Evolutionary conservation across 1,284 basidiomycete genomes (phyloP), one percentile per base, ranked within the genome.

Genomic region (Apiotrichum sp.): DNA sequence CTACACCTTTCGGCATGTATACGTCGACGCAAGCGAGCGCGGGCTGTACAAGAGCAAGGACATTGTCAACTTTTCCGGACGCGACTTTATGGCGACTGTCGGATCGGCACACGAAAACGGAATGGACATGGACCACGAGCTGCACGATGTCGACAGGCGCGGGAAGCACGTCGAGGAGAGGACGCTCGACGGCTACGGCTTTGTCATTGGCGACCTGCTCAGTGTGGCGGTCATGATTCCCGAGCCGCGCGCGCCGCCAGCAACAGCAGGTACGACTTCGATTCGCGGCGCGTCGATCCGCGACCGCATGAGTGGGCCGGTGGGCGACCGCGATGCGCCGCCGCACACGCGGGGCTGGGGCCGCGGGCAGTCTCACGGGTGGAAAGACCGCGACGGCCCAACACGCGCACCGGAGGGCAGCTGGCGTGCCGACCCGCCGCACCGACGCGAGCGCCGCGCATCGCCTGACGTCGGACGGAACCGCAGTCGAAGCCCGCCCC

Each of bases 1-100:
- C 6, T 73, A 65, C 60, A 55, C 65, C 13, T 71, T 73, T 57
- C 54, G 65, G 62, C 72, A 73, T 58, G 65, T 73, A 36, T 74
- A 71, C 57, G 72, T 73, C 57, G 72, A 74, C 52, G 71, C 70
- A 8, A 67, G 66, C 14, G 64, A 65, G 14, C 62, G 67, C 4
- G 68, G 71, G 0, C 57, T 74, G 46, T 74, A 73, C 56, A 57
- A 62, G 11, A 62, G 55, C 31, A 64, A 63, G 47, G 72, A 74
- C 39, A 58, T 74, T 8, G 61, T 65, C 13, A 52, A 62, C 9
- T 70, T 74, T 47, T 64, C 61, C 4, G 71, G 70, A 0, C 61
- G 67, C 22, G 71, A 74, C 36, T 52, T 74, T 16, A 48, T 64
- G 42, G 56, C 57, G 6, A 53, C 59, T 0, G 44, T 54, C 6